Evolutionary conservation across 495 filamentous ascomycete species (phyloP), one percentile per base, ranked within the genome.

Genomic region (Neurospora sp.): DNA sequence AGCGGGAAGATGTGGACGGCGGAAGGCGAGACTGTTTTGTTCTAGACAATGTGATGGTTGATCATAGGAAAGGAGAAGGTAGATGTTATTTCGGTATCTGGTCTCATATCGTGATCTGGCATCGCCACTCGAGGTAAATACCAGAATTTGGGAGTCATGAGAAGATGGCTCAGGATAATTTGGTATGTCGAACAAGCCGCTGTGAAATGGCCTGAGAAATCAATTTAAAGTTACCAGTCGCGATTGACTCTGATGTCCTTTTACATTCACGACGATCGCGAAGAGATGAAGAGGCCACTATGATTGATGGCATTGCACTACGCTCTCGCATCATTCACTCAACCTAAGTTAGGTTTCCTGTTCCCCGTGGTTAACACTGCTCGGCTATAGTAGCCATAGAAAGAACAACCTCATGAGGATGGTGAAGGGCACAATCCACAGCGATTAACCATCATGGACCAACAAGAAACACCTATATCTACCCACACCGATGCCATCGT

Each of bases 1-100:
- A 80, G 82, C 44, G 85, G 85, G 0, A 84, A 80, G 75, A n/a
- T 76, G 11, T 66, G 54, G 49, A 27, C 27, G 27, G 27, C 23
- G 5, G 54, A 66, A 31, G 23, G 14, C 27, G 31, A 35, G 14
- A 66, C 27, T 4, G 54, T 66, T 18, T 37, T 66, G 27, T 35
- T 35, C 9, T 66, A 27, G 12, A 62, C 2, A 16, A 0, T 18
- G 2, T 35, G 27, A 9, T 16, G 14, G 27, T 37, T 66, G 27
- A 18, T 16, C 1, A 66, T 6, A 9, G 14, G 23, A 16, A 1
- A 6, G 27, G 54, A 8, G 27, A 10, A 31, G 27, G 27, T 66
- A 6, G 23, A 16, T 23, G 1, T 23, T 0, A 60, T 62, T 62
- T 16, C 35, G 20, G 10, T 27, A 27, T 20, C 5, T 54, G 11